Evolutionary conservation across 495 filamentous ascomycete species (phyloP).

Genomic region (Choiromyces venosus): DNA sequence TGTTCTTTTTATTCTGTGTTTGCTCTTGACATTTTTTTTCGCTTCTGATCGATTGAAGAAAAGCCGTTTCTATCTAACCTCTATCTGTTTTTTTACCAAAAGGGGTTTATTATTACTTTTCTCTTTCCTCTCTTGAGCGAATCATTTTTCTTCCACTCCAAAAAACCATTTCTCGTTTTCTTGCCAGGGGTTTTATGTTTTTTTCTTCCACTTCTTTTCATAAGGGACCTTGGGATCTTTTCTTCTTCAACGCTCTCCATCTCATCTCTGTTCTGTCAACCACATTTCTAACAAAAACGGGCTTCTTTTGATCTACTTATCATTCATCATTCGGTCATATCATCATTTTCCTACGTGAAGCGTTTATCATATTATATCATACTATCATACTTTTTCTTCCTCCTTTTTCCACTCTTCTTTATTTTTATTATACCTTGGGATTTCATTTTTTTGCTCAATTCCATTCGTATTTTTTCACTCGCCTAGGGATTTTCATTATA

Average conservation of each 20-base stretch:
- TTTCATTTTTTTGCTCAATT: neutral
- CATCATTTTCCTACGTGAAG: neutral
- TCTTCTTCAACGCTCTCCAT: neutral
- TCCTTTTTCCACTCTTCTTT: neutral
- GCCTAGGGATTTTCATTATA: neutral
- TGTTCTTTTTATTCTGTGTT: neutral
- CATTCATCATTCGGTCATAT: neutral
- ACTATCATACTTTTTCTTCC: neutral
- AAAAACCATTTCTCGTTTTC: neutral
- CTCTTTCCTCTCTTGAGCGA: neutral
- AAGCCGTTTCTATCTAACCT: neutral
- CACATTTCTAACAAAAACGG: neutral
- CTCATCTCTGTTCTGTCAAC: neutral
- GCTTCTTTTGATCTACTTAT: neutral
- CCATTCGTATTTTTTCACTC: neutral
- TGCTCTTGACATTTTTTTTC: constrained; percentile 1
- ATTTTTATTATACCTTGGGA: neutral
- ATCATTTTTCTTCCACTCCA: neutral
- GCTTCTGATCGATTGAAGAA: neutral
- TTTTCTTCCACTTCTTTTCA: neutral
- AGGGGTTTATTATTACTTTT: neutral
- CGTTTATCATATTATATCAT: neutral
- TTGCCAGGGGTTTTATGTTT: neutral
- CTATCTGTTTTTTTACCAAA: neutral
- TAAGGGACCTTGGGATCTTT: neutral